Base-by-base conservation (phyloP, 164 flowering plant species). In the Stephania japonica region DNA sequence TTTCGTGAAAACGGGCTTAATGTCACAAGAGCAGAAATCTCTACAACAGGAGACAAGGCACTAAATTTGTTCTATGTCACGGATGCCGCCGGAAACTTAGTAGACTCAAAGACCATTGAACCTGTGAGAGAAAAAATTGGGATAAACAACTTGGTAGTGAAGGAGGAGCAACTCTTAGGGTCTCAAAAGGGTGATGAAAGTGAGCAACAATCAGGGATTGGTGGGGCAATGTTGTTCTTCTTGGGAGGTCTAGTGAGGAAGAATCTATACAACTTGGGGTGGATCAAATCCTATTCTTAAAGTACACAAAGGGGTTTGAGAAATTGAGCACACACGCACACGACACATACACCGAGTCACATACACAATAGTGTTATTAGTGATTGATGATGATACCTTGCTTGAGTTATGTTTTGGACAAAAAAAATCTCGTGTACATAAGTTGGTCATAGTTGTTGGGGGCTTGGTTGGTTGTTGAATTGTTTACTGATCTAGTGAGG, bases 1-100 rank as follows among this genome's bases (percentile, higher is more conserved):
- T 96, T 96, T 72, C 84, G 98, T 12, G 99, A 96, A 72, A 91
- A 93, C 43, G 98, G 97, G 19, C 84, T 96, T 1, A 90, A 90
- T 56, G 91, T 96, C 70, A 87, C 97, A 3, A 83, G 91, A 73
- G 97, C 99, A 1, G 99, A 95, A 79, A 84, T 93, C 43, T 90
- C 97, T 1, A 93, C 98, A 5, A 70, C 80, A 7, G 63, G 70
- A 1, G 93, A 84, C 6, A 81, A 71, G 69, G 97, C 97, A 6
- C 66, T 26, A 21, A 90, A 91, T 68, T 77, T 83, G 1, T 93
- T 95, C 77, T 85, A 91, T 26, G 93, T 93, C 21, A 90, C 97
- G 0, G 94, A 90, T 78, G 89, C 84, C 0, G 69, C 78, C 0
- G 98, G 99, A 25, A 78, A 86, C 69, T 83, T 81, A 4, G 85